Base-by-base conservation (phyloP, 2,329 filamentous ascomycete species). In the Apiospora malaysiana region DNA sequence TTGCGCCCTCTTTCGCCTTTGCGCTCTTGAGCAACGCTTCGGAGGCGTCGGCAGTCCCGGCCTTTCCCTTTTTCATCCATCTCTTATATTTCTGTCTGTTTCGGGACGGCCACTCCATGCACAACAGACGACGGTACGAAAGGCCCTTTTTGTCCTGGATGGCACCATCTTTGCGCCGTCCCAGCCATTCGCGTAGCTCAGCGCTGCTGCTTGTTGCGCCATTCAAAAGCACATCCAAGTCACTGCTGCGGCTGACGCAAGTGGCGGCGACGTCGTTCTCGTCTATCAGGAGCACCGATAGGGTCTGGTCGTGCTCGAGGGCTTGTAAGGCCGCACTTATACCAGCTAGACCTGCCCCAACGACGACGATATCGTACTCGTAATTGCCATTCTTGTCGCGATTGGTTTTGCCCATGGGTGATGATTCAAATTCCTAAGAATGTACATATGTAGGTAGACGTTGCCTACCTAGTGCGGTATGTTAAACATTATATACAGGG, bases 321-420 rank as follows among this genome's bases (percentile, higher is more conserved):
- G 51, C 51, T 59, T 37, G 25, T 21, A 32, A 27, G 8, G 51
- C 51, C 4, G 51, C 32, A 27, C 51, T 37, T 37, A 59, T 37
- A 8, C 27, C 51, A 27, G 51, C 51, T 21, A 59, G 51, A 18
- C 51, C 51, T 27, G 51, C 37, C 18, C 51, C 51, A 27, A 59
- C 32, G 18, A 59, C 51, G 51, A 59, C 32, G 51, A 59, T 37
- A 37, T 59, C 51, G 51, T 59, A 59, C 14, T 59, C 27, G 25
- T 21, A 32, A 27, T 27, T 27, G 16, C 21, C 32, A 14, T 59
- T 37, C 7, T 32, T 56, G 32, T 32, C 32, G 32, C 32, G 32
- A 25, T 16, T 59, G 51, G 18, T 27, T 32, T 59, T 16, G 51
- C 51, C 51, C 51, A 59, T 59, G 27, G 25, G 25, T 18, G 25